These are phyloP conservation scores for Cordyceps cateniannulata DNA, from an alignment of 2,329 filamentous ascomycete species.

Conservation along the genomic window DNA sequence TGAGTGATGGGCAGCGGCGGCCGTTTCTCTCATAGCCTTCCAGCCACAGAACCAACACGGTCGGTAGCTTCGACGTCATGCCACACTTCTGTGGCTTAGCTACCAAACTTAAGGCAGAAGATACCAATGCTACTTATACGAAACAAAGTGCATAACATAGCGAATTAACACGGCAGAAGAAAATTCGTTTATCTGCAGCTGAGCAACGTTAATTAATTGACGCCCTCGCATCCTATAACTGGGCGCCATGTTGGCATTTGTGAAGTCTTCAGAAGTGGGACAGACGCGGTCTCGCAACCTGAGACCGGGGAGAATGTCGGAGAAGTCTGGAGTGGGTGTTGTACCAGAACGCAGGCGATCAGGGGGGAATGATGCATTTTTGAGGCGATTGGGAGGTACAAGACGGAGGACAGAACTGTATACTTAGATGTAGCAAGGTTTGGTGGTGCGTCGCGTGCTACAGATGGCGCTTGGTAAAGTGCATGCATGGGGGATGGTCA, in stretches of 20 bases:
- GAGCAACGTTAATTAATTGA: neutral
- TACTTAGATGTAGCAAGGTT: neutral
- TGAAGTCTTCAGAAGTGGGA: neutral
- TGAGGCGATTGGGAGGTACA: neutral
- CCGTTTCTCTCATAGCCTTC: neutral
- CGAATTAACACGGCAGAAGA: neutral
- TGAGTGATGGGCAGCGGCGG: neutral
- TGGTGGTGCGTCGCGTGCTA: neutral
- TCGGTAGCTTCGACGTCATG: conserved; percentile 5
- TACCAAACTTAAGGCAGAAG: neutral
- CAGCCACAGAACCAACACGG: neutral
- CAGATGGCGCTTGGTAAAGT: neutral
- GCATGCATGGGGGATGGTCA: neutral
- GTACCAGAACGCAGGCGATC: neutral
- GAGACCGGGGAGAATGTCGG: neutral
- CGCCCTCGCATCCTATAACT: neutral
- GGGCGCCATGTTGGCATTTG: neutral
- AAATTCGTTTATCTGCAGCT: neutral
- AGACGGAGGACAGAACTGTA: neutral
- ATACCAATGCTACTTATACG: neutral
- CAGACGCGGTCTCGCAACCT: conserved; percentile 7
- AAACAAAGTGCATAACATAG: neutral
- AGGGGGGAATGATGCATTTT: neutral
- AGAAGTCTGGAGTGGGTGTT: neutral
- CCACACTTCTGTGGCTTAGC: conserved; percentile 4